Percentiles rank a stretch among this genome's conserved stretches.
Evolutionary conservation across 306 rosid genomes (phyloP).

Genomic region (Cucumis melo): DNA sequence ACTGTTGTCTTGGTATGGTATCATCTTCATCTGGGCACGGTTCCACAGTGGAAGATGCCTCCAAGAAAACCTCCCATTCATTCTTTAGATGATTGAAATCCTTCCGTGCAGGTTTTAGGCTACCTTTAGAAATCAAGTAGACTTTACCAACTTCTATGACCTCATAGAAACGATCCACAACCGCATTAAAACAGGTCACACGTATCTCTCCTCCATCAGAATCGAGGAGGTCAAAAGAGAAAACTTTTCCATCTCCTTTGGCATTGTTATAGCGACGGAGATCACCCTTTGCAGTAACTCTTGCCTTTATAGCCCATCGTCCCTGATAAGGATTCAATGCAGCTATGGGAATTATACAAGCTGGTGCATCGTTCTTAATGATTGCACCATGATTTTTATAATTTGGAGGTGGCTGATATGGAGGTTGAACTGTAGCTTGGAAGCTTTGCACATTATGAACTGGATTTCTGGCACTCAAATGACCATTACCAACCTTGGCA

Average conservation of each 20-base stretch:
- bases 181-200: conserved; percentile 90
- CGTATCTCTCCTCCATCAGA: conserved; percentile 97
- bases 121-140: conserved; percentile 83
- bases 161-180: conserved; percentile 79
- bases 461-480: conserved; percentile 18
- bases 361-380: conserved; percentile 88
- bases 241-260: conserved; percentile 94
- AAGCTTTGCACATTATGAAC: conserved; percentile 32
- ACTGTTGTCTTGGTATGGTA: conserved; percentile 82
- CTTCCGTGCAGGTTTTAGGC: conserved; percentile 87
- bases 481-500: conserved; percentile 21
- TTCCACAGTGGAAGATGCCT: conserved; percentile 64
- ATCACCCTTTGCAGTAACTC: conserved; percentile 95
- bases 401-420: conserved; percentile 72
- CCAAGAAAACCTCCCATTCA: conserved; percentile 91
- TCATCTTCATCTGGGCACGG: conserved; percentile 82
- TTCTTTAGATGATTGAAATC: conserved; percentile 86
- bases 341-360: conserved; percentile 73
- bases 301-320: conserved; percentile 95
- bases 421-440: conserved; percentile 71
- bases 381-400: conserved; percentile 65
- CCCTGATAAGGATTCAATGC: conserved; percentile 94
- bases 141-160: conserved; percentile 79
- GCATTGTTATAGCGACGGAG: conserved; percentile 93
- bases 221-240: conserved; percentile 92